Evolutionary conservation across 1,284 basidiomycete genomes (phyloP).

Genomic region (Mycena sp.): DNA sequence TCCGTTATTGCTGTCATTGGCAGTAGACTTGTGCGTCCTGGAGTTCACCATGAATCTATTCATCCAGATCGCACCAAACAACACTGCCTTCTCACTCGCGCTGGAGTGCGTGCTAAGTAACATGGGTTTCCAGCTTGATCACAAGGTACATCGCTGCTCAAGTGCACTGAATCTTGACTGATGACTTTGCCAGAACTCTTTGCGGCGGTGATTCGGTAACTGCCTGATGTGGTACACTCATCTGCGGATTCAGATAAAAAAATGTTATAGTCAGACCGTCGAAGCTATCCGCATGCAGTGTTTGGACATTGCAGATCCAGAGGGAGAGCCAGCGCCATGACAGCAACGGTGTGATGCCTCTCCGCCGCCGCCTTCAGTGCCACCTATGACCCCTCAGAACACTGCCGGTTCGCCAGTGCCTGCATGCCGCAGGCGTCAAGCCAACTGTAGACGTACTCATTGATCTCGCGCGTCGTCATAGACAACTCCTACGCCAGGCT

Average conservation of each 20-base stretch:
- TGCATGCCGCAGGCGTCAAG: not conserved
- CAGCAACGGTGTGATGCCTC: no score
- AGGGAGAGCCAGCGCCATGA: not conserved
- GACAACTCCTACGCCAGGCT: not conserved
- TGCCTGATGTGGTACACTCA: not conserved
- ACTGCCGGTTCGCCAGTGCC: no score
- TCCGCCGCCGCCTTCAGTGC: no score
- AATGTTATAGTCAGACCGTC: not conserved
- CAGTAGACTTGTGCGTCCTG: not conserved
- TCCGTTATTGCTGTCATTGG: not conserved
- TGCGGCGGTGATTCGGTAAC: not conserved
- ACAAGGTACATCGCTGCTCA: not conserved
- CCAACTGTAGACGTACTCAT: no score
- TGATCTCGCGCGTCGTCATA: not conserved
- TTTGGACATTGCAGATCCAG: not conserved
- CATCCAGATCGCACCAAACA: constrained; percentile 5
- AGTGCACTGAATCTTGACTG: not conserved
- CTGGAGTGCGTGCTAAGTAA: not conserved
- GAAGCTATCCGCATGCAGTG: not conserved
- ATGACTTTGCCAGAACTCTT: not conserved
- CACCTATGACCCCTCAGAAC: no score
- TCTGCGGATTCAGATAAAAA: not conserved
- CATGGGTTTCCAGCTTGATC: constrained; percentile 6
- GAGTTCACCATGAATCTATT: not conserved
- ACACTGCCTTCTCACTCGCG: not conserved